Percentiles rank a stretch among this genome's conserved stretches.
These are phyloP conservation scores for Pterocarpus macrocarpus DNA, from an alignment of 306 rosid genomes.

Conservation along the genomic window DNA sequence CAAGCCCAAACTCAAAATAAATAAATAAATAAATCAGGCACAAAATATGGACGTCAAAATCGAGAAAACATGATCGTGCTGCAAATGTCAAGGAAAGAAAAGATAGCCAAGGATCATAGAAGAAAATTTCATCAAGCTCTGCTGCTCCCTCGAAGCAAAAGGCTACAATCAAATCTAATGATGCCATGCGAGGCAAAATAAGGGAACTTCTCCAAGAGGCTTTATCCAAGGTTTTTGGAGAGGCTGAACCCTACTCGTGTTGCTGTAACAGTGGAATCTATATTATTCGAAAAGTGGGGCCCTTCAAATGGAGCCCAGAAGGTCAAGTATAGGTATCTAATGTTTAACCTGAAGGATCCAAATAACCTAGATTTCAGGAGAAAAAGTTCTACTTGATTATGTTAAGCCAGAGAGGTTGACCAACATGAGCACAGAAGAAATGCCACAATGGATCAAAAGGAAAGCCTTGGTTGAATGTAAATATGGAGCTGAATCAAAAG, in stretches of 20 bases:
- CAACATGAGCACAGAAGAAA: slow-evolving; percentile 80
- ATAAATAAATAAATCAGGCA: slow-evolving; percentile 54
- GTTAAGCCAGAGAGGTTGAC: slow-evolving; percentile 69
- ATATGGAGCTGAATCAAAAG: slow-evolving; percentile 71
- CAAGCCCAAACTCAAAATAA: slow-evolving; percentile 37
- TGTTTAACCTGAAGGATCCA: slow-evolving; percentile 89
- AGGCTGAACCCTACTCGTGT: slow-evolving; percentile 91
- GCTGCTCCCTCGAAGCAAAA: slow-evolving; percentile 72
- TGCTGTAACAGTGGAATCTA: slow-evolving; percentile 88
- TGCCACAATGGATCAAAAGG: slow-evolving; percentile 90
- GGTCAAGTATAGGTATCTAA: slow-evolving; percentile 87
- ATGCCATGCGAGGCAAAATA: slow-evolving; percentile 72
- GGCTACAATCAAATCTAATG: slow-evolving; percentile 78
- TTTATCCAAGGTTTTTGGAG: slow-evolving; percentile 71
- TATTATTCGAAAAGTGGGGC: slow-evolving; percentile 90
- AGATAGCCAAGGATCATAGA: slow-evolving; percentile 60
- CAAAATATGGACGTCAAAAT: slow-evolving; percentile 54
- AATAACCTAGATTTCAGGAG: slow-evolving; percentile 96
- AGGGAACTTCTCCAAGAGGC: slow-evolving; percentile 84
- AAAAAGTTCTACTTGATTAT: slow-evolving; percentile 82
- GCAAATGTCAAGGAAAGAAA: slow-evolving; percentile 73
- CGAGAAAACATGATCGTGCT: slow-evolving; percentile 55
- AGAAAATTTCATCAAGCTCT: slow-evolving; percentile 55
- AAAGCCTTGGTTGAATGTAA: slow-evolving; percentile 90
- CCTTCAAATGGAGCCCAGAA: slow-evolving; percentile 86